These are phyloP conservation scores for Polytrichum formosum DNA, from an alignment of 225 moss, liverwort and hornwort genomes.

Conservation along the genomic window DNA sequence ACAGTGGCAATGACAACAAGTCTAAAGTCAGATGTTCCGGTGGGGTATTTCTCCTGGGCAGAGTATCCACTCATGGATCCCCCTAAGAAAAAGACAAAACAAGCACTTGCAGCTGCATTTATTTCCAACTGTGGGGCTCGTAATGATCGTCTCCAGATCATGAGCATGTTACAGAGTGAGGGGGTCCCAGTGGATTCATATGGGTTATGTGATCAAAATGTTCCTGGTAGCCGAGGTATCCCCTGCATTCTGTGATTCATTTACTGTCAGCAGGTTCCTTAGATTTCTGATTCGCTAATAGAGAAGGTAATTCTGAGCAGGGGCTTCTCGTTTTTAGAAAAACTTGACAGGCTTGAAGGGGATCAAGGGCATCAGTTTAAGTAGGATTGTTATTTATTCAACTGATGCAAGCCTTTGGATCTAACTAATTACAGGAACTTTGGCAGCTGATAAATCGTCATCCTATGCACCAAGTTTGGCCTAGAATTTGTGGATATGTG, in stretches of 20 bases:
- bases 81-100: conserved; percentile 48
- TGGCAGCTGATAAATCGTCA: no score
- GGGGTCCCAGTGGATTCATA: conserved; percentile 75
- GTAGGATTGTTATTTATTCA: no score
- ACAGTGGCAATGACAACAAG: conserved; percentile 97
- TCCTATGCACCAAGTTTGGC: no score
- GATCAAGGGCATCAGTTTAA: no score
- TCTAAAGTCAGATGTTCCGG: conserved; percentile 92
- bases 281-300: no score
- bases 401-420: no score
- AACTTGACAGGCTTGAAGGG: no score
- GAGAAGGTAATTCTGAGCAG: no score
- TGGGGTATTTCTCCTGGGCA: conserved; percentile 96
- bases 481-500: no score
- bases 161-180: conserved; percentile 50
- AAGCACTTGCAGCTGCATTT: conserved; percentile 75
- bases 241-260: not conserved
- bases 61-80: conserved; percentile 87
- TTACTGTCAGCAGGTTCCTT: not conserved
- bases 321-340: no score
- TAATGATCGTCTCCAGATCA: conserved; percentile 74
- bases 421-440: no score
- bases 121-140: conserved; percentile 95
- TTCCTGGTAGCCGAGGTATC: conserved; percentile 61
- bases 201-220: conserved; percentile 70